These are phyloP conservation scores for Albatrellus sp. DNA, from an alignment of 1,284 basidiomycete species.

Conservation along the genomic window DNA sequence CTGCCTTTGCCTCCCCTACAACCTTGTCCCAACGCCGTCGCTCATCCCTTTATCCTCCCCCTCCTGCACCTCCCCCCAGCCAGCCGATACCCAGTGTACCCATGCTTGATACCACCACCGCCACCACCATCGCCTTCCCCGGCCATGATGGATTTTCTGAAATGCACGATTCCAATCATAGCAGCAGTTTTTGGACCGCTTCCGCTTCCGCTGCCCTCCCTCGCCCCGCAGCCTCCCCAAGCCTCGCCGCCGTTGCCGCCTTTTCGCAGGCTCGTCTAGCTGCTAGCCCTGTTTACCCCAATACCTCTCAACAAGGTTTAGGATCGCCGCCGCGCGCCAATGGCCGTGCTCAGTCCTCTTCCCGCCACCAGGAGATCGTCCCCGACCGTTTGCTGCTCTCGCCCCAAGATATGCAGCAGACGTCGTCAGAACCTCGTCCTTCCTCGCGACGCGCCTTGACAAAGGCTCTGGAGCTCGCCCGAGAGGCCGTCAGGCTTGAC, in stretches of 20 bases:
- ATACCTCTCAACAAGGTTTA: not conserved
- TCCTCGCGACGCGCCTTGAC: conserved; percentile 72
- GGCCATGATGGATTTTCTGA: not conserved
- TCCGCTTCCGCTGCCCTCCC: conserved; percentile 16
- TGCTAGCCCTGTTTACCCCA: conserved; percentile 5
- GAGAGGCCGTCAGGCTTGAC: conserved; percentile 72
- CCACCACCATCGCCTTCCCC: conserved; percentile 16
- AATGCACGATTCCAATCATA: too few relatives aligned
- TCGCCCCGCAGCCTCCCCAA: conserved; percentile 40
- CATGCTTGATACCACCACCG: conserved; percentile 6
- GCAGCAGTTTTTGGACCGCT: too few relatives aligned
- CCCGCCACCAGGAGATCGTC: conserved; percentile 22
- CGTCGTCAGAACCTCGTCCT: conserved; percentile 27
- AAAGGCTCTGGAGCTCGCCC: conserved; percentile 67
- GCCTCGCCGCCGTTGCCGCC: conserved; percentile 42
- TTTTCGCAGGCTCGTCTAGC: conserved; percentile 42
- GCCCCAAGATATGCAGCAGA: conserved; percentile 29
- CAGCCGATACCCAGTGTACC: conserved; percentile 57
- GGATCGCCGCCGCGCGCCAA: conserved; percentile 25
- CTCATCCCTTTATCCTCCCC: conserved; percentile 49
- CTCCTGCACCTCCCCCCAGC: conserved; percentile 60
- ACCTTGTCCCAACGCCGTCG: conserved; percentile 42
- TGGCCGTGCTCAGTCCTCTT: conserved; percentile 10
- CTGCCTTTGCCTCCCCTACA: conserved; percentile 22
- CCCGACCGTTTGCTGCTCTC: conserved; percentile 33